Evolutionary conservation across 768 basidiomycete species (phyloP), one percentile per base, ranked within the genome.

Genomic region (Tremella yokohamensis): DNA sequence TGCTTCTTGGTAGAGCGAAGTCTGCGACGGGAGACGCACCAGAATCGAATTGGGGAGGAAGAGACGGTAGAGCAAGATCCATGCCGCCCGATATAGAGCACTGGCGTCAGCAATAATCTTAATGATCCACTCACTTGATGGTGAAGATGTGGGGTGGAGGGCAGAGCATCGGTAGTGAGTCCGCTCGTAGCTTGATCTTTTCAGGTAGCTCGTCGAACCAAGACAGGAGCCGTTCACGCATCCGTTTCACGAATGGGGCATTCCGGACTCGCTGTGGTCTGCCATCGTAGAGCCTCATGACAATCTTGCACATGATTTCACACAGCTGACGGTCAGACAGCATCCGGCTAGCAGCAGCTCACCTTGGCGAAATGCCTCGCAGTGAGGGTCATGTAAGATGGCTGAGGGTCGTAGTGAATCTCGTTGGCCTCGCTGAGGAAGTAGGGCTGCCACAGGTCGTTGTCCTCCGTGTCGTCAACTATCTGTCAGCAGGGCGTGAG

Each of bases 121-220:
- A 40, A 20, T 0, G 11, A 13, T 8, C 4, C 20, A 63, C 62
- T 57, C 48, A 64, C 63, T 64, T 64, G 44, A 45, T 54, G 7
- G 63, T 55, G 29, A 64, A 64, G 55, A 64, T 64, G 40, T 64
- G 63, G 9, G 63, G 63, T 13, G 63, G 63, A 18, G 63, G 63
- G 47, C 63, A 64, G 47, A 59, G 56, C 45, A 50, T 51, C 1
- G 63, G 63, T 4, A 64, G 26, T 19, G 19, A 20, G 29, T 54
- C 20, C 8, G 50, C 55, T 13, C 57, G 55, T 29, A 64, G 39
- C 42, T 58, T 64, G 42, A 64, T 45, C 16, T 39, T 47, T 6
- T 18, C n/a, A 13, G 63, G 63, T 15, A 60, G 50, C 18, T 61
- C 48, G 8, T 56, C 47, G 22, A 57, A 53, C 63, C 63, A 64